Percentiles rank a stretch among this genome's conserved stretches.
Conservation (phyloP, 2,329 filamentous ascomycete species). For the Sporothrix sp. region DNA sequence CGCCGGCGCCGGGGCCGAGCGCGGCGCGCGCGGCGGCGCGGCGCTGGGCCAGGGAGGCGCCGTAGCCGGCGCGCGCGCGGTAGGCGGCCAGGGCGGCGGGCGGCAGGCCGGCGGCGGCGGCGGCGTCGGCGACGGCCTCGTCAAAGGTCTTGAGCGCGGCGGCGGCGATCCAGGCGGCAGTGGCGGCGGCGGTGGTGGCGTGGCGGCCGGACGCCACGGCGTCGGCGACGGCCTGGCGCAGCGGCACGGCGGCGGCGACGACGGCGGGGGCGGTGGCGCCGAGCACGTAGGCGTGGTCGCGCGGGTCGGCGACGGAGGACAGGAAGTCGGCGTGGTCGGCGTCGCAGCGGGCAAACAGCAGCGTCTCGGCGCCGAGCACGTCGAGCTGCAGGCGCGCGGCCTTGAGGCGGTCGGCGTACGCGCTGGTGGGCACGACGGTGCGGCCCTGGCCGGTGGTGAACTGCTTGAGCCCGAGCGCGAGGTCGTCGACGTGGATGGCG, state of each 20-base stretch:
- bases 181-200: slow-evolving; percentile 20
- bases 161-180: slow-evolving; percentile 9
- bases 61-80: neutral
- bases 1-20: slow-evolving; percentile 9
- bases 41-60: neutral
- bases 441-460: slow-evolving; percentile 32
- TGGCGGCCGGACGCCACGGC: slow-evolving; percentile 20
- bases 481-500: slow-evolving; percentile 34
- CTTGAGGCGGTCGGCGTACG: slow-evolving; percentile 28
- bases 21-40: neutral
- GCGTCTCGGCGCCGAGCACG: slow-evolving; percentile 30
- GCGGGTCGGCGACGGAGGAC: slow-evolving; percentile 27
- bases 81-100: slow-evolving; percentile 1
- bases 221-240: slow-evolving; percentile 20
- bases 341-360: slow-evolving; percentile 31
- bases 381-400: slow-evolving; percentile 31
- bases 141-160: slow-evolving; percentile 14
- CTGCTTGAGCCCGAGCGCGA: slow-evolving; percentile 35
- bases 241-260: neutral
- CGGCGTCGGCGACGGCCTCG: slow-evolving; percentile 15
- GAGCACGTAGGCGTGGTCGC: slow-evolving; percentile 31
- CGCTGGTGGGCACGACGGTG: slow-evolving; percentile 31
- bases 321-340: slow-evolving; percentile 31
- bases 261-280: slow-evolving; percentile 26
- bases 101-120: neutral